Base-by-base conservation (phyloP, 2,329 filamentous ascomycete species). In the Phoma sp. region DNA sequence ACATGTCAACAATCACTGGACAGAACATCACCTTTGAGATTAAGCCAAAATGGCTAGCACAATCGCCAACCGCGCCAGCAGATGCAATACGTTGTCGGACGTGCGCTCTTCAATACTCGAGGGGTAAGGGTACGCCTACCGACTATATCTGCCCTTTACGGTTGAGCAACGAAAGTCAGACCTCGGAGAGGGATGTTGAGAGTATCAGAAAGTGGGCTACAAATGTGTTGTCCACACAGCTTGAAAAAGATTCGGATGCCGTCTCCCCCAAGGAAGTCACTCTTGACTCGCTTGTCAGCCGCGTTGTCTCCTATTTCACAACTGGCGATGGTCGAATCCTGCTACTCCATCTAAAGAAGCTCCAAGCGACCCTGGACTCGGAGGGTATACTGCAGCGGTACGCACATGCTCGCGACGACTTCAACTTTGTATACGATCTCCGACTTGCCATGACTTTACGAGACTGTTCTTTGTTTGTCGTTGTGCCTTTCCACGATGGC, bases 21-120 rank as follows among this genome's bases (percentile, higher is more conserved):
- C 52, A 50, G 22, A 45, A 67, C 2, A 55, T 69, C 42, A 73
- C 69, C 2, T 61, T 76, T 24, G 77, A 81, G 56, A 65, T 80
- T 50, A 81, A 81, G 55, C 78, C 79, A 0, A 81, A 81, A 51
- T 81, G 79, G 79, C 69, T 81, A 2, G 52, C 64, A 6, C 79
- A 80, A 49, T 80, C 78, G 4, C 78, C 77, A 2, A 75, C 74
- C 47, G 79, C 79, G 5, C 78, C 78, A 1, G 8, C 41, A 4
- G 50, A 66, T 24, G 70, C 78, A 1, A 69, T 65, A 14, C 71
- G 78, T 11, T 81, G 79, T 55, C 73, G 79, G 4, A 80, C 77
- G 2, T 81, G 79, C 58, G 79, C 79, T 0, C 57, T 80, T 52
- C 73, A 76, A 24, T 74, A 76, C 0, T 68, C 70, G 0, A 72